These are phyloP conservation scores for Aspergillus taichungensis DNA, from an alignment of 495 filamentous ascomycete genomes.

Conservation along the genomic window DNA sequence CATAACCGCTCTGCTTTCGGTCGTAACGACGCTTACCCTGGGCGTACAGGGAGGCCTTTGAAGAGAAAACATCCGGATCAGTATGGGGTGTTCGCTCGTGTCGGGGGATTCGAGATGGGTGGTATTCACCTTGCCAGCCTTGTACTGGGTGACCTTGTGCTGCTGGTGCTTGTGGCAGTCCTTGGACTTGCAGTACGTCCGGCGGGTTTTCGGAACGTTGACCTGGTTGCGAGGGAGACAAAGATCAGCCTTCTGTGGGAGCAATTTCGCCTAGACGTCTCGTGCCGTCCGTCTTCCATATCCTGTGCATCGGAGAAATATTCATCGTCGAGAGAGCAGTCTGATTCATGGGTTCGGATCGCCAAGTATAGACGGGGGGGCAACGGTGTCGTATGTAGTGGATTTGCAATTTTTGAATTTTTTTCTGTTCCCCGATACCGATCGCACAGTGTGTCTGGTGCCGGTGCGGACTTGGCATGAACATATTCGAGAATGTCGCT, in stretches of 20 bases:
- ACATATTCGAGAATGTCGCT: too few relatives aligned
- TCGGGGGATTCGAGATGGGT: constrained; percentile 1
- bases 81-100: constrained; percentile 6
- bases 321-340: not conserved
- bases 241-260: constrained; percentile 18
- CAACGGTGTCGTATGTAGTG: too few relatives aligned
- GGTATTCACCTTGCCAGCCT: constrained; percentile 72
- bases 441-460: too few relatives aligned
- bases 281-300: not conserved
- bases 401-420: too few relatives aligned
- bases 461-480: too few relatives aligned
- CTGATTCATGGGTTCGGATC: too few relatives aligned
- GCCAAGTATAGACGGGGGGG: too few relatives aligned
- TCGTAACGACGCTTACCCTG: constrained; percentile 99
- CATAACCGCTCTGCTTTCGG: constrained; percentile 97
- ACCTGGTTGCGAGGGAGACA: constrained; percentile 44
- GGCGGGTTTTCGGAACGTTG: constrained; percentile 84
- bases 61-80: constrained; percentile 15
- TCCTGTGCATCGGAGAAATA: constrained; percentile 10
- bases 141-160: constrained; percentile 97
- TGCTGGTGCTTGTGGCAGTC: constrained; percentile 89
- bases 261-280: not conserved
- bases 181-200: constrained; percentile 92
- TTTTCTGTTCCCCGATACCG: too few relatives aligned
- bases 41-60: constrained; percentile 80